Base-by-base conservation (phyloP, 2,329 filamentous ascomycete genomes). In the Cladophialophora immunda region DNA sequence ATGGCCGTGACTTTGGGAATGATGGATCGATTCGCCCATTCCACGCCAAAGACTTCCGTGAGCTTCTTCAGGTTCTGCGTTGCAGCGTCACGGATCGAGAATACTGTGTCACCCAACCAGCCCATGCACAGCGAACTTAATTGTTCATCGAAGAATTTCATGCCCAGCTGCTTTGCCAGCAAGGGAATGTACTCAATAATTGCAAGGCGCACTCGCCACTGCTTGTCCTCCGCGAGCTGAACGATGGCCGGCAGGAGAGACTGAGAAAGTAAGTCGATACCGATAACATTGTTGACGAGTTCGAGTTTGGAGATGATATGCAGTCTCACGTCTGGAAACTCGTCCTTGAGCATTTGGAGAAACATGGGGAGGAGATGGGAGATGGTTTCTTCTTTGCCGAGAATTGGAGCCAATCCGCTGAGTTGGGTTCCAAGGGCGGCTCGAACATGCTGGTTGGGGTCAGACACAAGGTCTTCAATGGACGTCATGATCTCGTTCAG, bases 301-400 rank as follows among this genome's bases (percentile, higher is more conserved):
- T 99, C 96, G 63, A 99, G 89, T 82, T 99, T 99, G n/a, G 95
- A 98, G 76, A 99, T 99, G 79, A 99, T 99, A 82, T 99, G 97
- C 67, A 99, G 89, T 70, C 95, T 91, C 59, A 99, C 95, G 78
- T 99, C 95, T 25, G 95, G 95, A 80, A 97, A 98, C 77, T 99
- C 95, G 76, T 99, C 95, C 86, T 98, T 99, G 75, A 99, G 89
- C 95, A 99, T 99, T 79, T 97, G 92, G 62, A 99, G 86, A 81
- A 99, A 98, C 94, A 99, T 99, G 62, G 95, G 95, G 53, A 99
- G 87, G 53, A 99, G 89, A 78, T 99, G 95, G 73, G 95, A 91
- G 73, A 97, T 98, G 32, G 95, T 99, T 92, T 98, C 94, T 81
- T 99, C 92, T 82, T 98, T 98, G 81, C 95, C 95, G 72, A 99